Percentiles rank a stretch among this genome's conserved stretches.
These are phyloP conservation scores for Rosa rugosa DNA, from an alignment of 306 rosid species.

Conservation along the genomic window DNA sequence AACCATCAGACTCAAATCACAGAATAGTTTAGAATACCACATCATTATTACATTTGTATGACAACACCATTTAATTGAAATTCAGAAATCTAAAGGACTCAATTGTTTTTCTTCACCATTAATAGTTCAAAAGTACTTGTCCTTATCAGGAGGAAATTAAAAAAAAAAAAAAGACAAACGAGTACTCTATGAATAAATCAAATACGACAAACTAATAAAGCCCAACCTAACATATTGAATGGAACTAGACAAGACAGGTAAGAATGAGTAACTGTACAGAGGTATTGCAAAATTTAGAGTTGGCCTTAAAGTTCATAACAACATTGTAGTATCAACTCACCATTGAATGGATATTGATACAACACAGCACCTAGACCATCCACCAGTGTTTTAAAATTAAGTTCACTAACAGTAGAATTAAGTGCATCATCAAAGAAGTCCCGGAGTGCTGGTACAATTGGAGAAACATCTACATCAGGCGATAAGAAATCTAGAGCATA, in stretches of 20 bases:
- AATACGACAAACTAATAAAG: neutral
- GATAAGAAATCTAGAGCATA: constrained; percentile 83
- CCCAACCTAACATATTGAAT: neutral
- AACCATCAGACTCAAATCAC: constrained; percentile 30
- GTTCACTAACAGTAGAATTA: constrained; percentile 81
- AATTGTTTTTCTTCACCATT: neutral
- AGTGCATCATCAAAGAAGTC: constrained; percentile 90
- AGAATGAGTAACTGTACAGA: neutral
- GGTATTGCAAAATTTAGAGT: neutral
- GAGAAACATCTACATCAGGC: constrained; percentile 78
- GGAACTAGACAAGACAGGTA: neutral
- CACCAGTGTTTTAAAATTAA: constrained; percentile 89
- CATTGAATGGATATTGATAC: constrained; percentile 89
- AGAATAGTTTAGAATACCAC: constrained; percentile 16
- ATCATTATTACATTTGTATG: constrained; percentile 19
- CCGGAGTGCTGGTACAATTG: constrained; percentile 84
- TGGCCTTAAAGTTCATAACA: constrained; percentile 11
- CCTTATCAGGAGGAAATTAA: neutral
- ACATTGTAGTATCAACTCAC: constrained; percentile 47
- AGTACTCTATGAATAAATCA: neutral
- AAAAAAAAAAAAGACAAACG: neutral
- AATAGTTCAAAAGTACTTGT: neutral
- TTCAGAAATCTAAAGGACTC: neutral
- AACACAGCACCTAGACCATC: constrained; percentile 92
- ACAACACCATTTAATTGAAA: constrained; percentile 15